Evolutionary conservation across 306 rosid species (phyloP).

Genomic region (Pueraria montana): DNA sequence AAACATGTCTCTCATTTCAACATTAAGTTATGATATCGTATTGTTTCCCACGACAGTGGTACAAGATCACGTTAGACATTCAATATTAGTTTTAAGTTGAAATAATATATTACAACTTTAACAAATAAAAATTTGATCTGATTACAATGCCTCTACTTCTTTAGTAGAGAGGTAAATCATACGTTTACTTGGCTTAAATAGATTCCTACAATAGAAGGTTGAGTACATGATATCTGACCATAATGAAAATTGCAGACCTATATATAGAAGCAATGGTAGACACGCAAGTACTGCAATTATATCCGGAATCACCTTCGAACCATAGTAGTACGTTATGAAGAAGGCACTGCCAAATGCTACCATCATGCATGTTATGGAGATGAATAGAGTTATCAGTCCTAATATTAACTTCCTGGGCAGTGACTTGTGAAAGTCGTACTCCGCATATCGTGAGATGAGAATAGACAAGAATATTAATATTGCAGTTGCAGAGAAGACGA

Average conservation of each 20-base stretch:
- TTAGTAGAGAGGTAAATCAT: slow-evolving; percentile 23
- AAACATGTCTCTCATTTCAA: too few species aligned
- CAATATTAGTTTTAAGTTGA: not conserved
- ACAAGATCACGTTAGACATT: not conserved
- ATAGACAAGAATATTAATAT: slow-evolving; percentile 58
- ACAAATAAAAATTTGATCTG: not conserved
- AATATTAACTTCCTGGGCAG: slow-evolving; percentile 59
- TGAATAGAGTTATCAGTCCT: slow-evolving; percentile 53
- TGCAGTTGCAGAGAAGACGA: slow-evolving; percentile 58
- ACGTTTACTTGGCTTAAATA: slow-evolving; percentile 9
- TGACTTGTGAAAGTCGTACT: slow-evolving; percentile 55
- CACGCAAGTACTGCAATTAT: slow-evolving; percentile 17
- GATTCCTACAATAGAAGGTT: slow-evolving; percentile 32
- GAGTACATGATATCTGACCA: slow-evolving; percentile 51
- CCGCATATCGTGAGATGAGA: slow-evolving; percentile 56
- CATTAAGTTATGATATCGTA: too few species aligned
- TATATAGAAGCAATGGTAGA: slow-evolving; percentile 45
- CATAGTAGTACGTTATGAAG: slow-evolving; percentile 45
- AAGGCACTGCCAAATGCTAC: slow-evolving; percentile 55
- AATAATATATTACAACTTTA: not conserved
- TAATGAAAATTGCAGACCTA: slow-evolving; percentile 31
- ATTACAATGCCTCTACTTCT: not conserved
- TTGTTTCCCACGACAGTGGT: too few species aligned
- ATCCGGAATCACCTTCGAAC: slow-evolving; percentile 42
- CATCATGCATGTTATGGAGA: slow-evolving; percentile 61